phyloP scores from a whole-genome alignment of 2,329 filamentous ascomycete species.

The Lecanosticta acicola region DNA sequence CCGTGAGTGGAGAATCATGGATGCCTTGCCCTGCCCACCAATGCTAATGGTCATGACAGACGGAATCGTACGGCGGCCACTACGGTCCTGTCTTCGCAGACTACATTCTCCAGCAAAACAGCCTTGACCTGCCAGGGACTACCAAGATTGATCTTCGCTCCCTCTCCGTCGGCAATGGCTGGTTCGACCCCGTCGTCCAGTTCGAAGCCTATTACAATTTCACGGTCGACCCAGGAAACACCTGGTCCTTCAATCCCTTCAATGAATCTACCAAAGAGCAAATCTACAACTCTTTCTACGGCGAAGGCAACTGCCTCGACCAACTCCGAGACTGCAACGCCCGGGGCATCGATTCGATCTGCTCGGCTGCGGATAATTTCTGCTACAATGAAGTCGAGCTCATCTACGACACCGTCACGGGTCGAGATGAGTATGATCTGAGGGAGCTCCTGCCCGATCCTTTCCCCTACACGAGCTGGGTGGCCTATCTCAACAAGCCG shows the following conservation, averaged over 20 bases:
- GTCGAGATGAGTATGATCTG: slow-evolving; percentile 56
- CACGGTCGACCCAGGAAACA: slow-evolving; percentile 51
- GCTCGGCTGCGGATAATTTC: slow-evolving; percentile 50
- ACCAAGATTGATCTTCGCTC: slow-evolving; percentile 27
- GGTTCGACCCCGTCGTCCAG: slow-evolving; percentile 51
- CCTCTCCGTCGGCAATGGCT: slow-evolving; percentile 48
- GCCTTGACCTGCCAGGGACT: slow-evolving; percentile 29
- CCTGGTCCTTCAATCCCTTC: slow-evolving; percentile 50
- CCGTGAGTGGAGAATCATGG: background rate
- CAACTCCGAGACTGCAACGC: slow-evolving; percentile 50
- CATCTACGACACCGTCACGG: slow-evolving; percentile 47
- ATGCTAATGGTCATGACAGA: background rate
- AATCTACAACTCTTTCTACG: slow-evolving; percentile 57
- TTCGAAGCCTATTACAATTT: slow-evolving; percentile 56
- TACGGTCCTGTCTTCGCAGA: slow-evolving; percentile 25
- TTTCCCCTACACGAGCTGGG: slow-evolving; percentile 50
- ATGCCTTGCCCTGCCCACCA: background rate
- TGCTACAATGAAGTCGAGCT: slow-evolving; percentile 50
- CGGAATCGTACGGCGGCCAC: slow-evolving; percentile 26
- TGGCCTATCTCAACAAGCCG: slow-evolving; percentile 52
- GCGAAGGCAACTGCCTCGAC: slow-evolving; percentile 56
- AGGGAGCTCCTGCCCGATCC: slow-evolving; percentile 51
- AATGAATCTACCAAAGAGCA: slow-evolving; percentile 45
- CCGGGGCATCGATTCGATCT: slow-evolving; percentile 47
- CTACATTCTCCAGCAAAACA: slow-evolving; percentile 28